Conservation (phyloP, 2,329 filamentous ascomycete species). For the Diplodia seriata region DNA sequence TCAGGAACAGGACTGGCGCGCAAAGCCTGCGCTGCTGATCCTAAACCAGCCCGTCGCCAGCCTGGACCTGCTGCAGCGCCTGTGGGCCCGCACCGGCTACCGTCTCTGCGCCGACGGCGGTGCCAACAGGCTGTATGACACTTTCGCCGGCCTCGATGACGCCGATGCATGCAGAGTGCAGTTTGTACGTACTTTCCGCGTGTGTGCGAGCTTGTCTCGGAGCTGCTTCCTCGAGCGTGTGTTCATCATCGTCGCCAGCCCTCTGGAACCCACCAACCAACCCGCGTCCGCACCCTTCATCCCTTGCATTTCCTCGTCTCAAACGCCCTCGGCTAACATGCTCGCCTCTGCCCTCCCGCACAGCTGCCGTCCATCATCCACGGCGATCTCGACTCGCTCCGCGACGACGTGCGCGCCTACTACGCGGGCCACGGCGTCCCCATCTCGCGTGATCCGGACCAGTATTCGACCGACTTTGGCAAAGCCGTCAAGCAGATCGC, state of each 20-base stretch:
- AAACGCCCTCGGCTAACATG: constrained; percentile 6
- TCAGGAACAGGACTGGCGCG: constrained; percentile 33
- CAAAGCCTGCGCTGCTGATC: constrained; percentile 50
- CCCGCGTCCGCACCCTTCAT: not conserved
- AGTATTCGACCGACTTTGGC: constrained; percentile 88
- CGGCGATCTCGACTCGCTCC: constrained; percentile 89
- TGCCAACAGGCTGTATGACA: constrained; percentile 75
- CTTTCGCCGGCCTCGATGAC: constrained; percentile 49
- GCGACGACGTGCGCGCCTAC: constrained; percentile 66
- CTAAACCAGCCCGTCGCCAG: constrained; percentile 53
- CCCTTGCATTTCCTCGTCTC: constrained; percentile 2
- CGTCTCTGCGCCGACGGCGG: constrained; percentile 89
- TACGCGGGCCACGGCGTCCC: constrained; percentile 66
- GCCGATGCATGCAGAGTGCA: constrained; percentile 33
- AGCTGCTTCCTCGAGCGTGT: not conserved
- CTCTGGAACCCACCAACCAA: not conserved
- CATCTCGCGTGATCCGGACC: constrained; percentile 70
- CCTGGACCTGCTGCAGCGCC: constrained; percentile 57
- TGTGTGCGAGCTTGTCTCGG: not conserved
- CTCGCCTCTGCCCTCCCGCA: too few species aligned
- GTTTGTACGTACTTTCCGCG: constrained; percentile 41
- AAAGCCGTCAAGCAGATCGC: constrained; percentile 72
- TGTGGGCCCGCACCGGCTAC: constrained; percentile 63
- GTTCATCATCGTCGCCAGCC: constrained; percentile 3
- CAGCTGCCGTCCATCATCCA: constrained; percentile 69